Base-by-base conservation (phyloP, 805 yeast genomes). In the Grigorovia transvaalensis region DNA sequence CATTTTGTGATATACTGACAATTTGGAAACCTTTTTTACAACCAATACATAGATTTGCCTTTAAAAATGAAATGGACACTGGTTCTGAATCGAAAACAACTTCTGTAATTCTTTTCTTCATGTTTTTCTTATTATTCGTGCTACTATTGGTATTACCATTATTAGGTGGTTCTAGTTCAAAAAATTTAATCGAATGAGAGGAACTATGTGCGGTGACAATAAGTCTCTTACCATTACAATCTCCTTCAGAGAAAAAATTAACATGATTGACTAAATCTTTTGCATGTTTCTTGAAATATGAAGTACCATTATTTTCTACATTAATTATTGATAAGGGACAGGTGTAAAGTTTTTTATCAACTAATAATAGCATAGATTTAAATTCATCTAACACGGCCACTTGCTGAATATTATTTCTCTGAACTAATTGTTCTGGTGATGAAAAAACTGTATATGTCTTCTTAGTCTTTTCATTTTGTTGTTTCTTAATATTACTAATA, bases 1-100 rank as follows among this genome's bases (percentile, higher is more conserved):
- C 86, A 53, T 87, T 84, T 50, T 85, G 87, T 54, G 85, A 86
- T 45, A 90, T 74, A 17, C 95, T 85, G 41, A 93, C 89, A 62
- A 93, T 88, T 71, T 93, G 98, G 72, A 93, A 93, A 0, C 99
- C 99, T 66, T 85, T 88, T 30, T 96, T 84, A 62, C 99, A 93
- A 27, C 99, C 99, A 57, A 93, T 85, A 73, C 97, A 91, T 56
- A 93, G 71, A 62, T 85, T 86, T 4, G 90, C 82, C 64, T 89
- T 88, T 68, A 93, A 74, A 63, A 91, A 91, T 27, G 96, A 89
- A 17, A 93, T 84, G 8, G 95, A 85, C 38, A 91, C 85, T 1
- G 96, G 96, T 59, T 93, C 98, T 5, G 95, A 84, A 46, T 81
- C 82, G 65, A 93, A 88, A 29, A 76, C 75, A 40, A 91, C 83